Base-by-base conservation (phyloP, 139 green algal genomes). In the Spirogloea muscicola region DNA sequence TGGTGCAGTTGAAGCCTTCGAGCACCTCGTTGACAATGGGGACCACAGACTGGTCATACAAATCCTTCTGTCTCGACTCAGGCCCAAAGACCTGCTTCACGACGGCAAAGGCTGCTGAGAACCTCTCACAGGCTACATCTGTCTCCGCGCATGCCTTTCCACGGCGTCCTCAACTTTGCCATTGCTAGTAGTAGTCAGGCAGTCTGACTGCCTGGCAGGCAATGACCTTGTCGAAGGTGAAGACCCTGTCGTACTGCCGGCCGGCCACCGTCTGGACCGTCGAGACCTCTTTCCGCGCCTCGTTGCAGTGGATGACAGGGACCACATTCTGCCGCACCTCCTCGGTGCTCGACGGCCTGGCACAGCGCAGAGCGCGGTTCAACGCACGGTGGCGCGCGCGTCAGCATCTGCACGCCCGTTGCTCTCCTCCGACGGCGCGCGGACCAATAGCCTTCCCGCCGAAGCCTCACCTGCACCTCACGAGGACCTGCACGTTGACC, bases 401-500 rank as follows among this genome's bases (percentile, higher is more conserved):
- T n/a, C n/a, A n/a, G n/a, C n/a, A n/a, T n/a, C n/a, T n/a, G n/a
- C n/a, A n/a, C n/a, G n/a, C n/a, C n/a, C n/a, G n/a, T n/a, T n/a
- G n/a, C n/a, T n/a, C n/a, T n/a, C n/a, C n/a, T n/a, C n/a, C n/a
- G n/a, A n/a, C n/a, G n/a, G n/a, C n/a, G n/a, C n/a, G n/a, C n/a
- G n/a, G n/a, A n/a, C n/a, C n/a, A n/a, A n/a, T n/a, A n/a, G n/a
- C n/a, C n/a, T n/a, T n/a, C n/a, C n/a, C n/a, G n/a, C n/a, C n/a
- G n/a, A n/a, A n/a, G n/a, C n/a, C n/a, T n/a, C n/a, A 96, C 93
- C 93, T 94, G 93, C 94, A 98, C 51, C 94, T 84, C 43, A 98
- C 73, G 25, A 98, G 82, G 18, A 98, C 94, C 62, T 97, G 91
- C 10, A 98, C 91, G 77, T 97, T 96, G 2, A 96, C 91, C 0